Base-by-base conservation (phyloP, 805 yeast species). In the Candida germanica region DNA sequence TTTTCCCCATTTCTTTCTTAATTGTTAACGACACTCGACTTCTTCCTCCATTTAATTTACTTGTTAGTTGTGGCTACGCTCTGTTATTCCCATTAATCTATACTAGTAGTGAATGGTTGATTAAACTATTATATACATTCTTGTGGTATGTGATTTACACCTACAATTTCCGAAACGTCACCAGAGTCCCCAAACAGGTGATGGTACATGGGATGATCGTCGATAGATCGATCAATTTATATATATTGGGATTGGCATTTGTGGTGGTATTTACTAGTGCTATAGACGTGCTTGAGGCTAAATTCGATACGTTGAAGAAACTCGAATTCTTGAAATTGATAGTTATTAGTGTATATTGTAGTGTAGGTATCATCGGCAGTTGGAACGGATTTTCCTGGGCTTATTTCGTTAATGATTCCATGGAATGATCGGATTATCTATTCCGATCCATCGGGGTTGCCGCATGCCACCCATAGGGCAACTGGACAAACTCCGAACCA, bases 351-450 rank as follows among this genome's bases (percentile, higher is more conserved):
- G 81, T 87, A 5, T 91, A 91, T 60, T 87, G 97, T 58, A 77
- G 87, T 0, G 42, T 86, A 12, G 99, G 98, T 3, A 79, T 93
- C 5, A 67, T 89, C 6, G 71, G 86, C 29, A 78, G 95, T 33
- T 93, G 96, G 95, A 74, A 83, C 44, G 93, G 94, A 6, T 75
- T 88, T 47, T 79, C 85, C 42, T 89, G 96, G 96, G 63, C 85
- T 36, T 89, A 86, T 53, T 86, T 87, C 56, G 79, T 86, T 37
- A 89, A 84, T 53, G 95, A 87, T 49, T 69, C 75, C 5, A 66
- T 83, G n/a, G n/a, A n/a, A n/a, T n/a, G n/a, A n/a, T n/a, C n/a
- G n/a, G n/a, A n/a, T n/a, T n/a, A n/a, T n/a, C n/a, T n/a, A n/a
- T n/a, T n/a, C n/a, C n/a, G n/a, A n/a, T n/a, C n/a, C n/a, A n/a